Evolutionary conservation across 1,139 yeast genomes (phyloP), one percentile per base, ranked within the genome.

Genomic region (Insectozyma bohioensis): DNA sequence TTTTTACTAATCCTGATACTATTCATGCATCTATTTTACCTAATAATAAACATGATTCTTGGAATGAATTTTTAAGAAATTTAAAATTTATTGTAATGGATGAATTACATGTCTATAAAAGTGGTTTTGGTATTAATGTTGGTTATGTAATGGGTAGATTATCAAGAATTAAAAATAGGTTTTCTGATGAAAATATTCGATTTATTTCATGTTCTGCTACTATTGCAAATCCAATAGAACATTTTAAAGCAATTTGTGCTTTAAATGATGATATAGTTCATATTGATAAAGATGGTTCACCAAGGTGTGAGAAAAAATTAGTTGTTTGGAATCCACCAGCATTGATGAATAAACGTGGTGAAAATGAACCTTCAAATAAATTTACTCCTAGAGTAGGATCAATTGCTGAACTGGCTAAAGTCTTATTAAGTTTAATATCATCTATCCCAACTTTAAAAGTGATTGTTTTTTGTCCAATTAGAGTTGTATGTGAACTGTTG

Each of bases 131-230:
- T 0, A 78, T 95, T 0, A 90, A 92, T 59, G 97, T 92, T 0
- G 83, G 95, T 2, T 69, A 83, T 39, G 81, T 92, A 0, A 77
- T 92, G 81, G 68, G 95, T 31, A 58, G 99, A 30, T 59, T 92
- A 23, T 34, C 43, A 19, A 34, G 64, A 33, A 39, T 58, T 0
- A 35, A 50, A 11, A 18, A 36, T 6, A 35, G 24, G n/a, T 30
- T 40, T 9, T 35, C 34, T 20, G 40, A 29, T 17, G 41, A 38
- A 6, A 27, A 3, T 5, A 48, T 85, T 26, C 75, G 72, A 37
- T 86, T 85, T 49, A 78, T 92, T 5, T 85, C 95, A 1, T 90
- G 98, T 58, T 88, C 97, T 0, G 99, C 99, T 0, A 92, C 99
- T 0, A 75, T 92, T 36, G 74, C 75, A 40, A 71, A 80, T 30